Base-by-base conservation (phyloP, 164 flowering plant species). In the Macadamia integrifolia region DNA sequence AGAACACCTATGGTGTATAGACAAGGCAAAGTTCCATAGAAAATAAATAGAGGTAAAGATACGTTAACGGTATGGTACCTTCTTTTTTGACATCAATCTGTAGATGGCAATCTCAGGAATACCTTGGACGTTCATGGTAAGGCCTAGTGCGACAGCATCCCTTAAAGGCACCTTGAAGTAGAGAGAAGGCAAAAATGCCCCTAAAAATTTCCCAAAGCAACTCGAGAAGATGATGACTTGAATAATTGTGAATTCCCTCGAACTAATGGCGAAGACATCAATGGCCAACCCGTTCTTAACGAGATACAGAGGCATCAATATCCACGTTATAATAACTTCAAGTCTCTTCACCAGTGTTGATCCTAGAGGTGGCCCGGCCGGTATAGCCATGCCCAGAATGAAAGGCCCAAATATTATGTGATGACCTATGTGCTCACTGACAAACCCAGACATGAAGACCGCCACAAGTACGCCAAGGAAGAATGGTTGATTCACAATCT, bases 281-380 rank as follows among this genome's bases (percentile, higher is more conserved):
- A 15, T 60, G 12, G 3, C 5, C 9, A 79, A 59, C 42, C 84
- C 83, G 58, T 74, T 64, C 0, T 42, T 35, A 30, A 75, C 68
- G 56, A 79, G 79, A 28, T 72, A 80, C 49, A 76, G 53, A 0
- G 88, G 88, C 83, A 82, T 64, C 57, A 84, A 76, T 14, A 81
- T 7, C 6, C 43, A 72, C 15, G 84, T 73, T 11, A 84, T 82
- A 69, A 82, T 71, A 70, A 73, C 66, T 30, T 84, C 87, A 3
- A 79, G 74, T 67, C 60, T 77, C 62, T 84, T 81, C 0, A 74
- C 77, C 28, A 84, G 46, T 7, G 84, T 77, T 15, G 82, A 69
- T 9, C 82, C 88, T 8, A 82, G 65, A 4, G 81, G 80, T 0
- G 85, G 85, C 2, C 85, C 83, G 61, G 71, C 78, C 1, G 85